These are phyloP conservation scores for Darksidea phi DNA, from an alignment of 495 filamentous ascomycete genomes.

Conservation along the genomic window DNA sequence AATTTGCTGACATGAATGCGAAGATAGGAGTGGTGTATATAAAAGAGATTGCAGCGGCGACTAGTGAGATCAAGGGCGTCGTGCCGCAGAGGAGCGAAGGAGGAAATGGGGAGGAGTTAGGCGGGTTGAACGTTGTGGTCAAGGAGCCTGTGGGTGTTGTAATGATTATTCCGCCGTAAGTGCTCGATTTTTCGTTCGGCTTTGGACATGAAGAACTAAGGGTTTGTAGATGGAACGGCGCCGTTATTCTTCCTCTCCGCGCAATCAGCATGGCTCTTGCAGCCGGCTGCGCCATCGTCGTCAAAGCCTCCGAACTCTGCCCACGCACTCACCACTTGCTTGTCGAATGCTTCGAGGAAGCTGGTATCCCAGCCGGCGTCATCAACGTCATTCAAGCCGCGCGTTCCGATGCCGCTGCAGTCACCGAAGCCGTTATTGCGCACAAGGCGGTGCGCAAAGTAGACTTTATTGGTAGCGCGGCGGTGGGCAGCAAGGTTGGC, in stretches of 20 bases:
- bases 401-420: constrained; percentile 51
- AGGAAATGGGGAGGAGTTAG: constrained; percentile 51
- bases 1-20: constrained; percentile 55
- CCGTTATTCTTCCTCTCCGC: constrained; percentile 39
- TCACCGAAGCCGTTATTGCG: constrained; percentile 57
- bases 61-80: constrained; percentile 54
- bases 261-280: constrained; percentile 71
- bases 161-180: constrained; percentile 76
- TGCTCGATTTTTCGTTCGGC: neutral
- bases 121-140: constrained; percentile 59
- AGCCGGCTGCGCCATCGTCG: constrained; percentile 70
- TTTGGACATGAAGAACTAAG: neutral
- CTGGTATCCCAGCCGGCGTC: constrained; percentile 63
- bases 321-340: constrained; percentile 73
- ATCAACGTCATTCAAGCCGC: constrained; percentile 57
- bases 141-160: constrained; percentile 84
- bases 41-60: constrained; percentile 68
- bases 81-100: constrained; percentile 52
- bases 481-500: constrained; percentile 55
- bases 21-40: constrained; percentile 55
- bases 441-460: constrained; percentile 58
- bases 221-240: constrained; percentile 36
- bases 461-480: constrained; percentile 61
- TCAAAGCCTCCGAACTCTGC: constrained; percentile 74
- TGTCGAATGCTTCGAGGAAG: constrained; percentile 66